These are phyloP conservation scores for Geranium brycei DNA, from an alignment of 345 rosid species.

Conservation along the genomic window DNA sequence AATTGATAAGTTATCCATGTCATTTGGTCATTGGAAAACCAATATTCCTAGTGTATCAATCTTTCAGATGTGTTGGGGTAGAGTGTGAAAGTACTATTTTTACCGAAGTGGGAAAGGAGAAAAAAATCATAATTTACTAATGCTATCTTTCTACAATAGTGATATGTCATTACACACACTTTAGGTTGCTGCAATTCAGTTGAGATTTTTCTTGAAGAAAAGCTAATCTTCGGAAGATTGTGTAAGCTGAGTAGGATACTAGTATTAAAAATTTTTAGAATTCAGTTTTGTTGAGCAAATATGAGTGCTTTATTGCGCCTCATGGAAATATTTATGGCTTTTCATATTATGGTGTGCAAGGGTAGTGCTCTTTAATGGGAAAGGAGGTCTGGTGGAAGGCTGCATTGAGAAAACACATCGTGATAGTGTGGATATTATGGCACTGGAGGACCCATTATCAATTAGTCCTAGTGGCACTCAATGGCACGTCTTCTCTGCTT, in stretches of 20 bases:
- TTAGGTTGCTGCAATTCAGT: not conserved
- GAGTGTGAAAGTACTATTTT: not conserved
- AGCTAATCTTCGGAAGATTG: not conserved
- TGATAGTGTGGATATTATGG: conserved; percentile 50
- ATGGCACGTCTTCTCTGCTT: conserved; percentile 85
- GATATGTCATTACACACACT: not conserved
- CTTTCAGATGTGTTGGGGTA: not conserved
- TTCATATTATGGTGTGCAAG: conserved; percentile 26
- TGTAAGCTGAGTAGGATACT: not conserved
- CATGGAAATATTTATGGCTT: not conserved
- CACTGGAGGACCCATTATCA: conserved; percentile 42
- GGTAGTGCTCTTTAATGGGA: conserved; percentile 92
- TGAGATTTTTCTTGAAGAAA: not conserved
- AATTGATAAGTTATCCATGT: not conserved
- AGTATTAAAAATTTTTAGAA: not conserved
- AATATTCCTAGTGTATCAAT: no score
- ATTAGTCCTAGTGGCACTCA: conserved; percentile 40
- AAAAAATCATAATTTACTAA: not conserved
- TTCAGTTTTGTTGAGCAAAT: not conserved
- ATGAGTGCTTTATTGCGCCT: not conserved
- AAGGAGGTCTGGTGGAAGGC: conserved; percentile 62
- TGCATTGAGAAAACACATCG: conserved; percentile 50
- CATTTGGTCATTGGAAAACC: not conserved
- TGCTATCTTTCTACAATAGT: not conserved
- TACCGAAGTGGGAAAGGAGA: not conserved